Evolutionary conservation across 768 basidiomycete genomes (phyloP).

Genomic region (Mycena epipterygia): DNA sequence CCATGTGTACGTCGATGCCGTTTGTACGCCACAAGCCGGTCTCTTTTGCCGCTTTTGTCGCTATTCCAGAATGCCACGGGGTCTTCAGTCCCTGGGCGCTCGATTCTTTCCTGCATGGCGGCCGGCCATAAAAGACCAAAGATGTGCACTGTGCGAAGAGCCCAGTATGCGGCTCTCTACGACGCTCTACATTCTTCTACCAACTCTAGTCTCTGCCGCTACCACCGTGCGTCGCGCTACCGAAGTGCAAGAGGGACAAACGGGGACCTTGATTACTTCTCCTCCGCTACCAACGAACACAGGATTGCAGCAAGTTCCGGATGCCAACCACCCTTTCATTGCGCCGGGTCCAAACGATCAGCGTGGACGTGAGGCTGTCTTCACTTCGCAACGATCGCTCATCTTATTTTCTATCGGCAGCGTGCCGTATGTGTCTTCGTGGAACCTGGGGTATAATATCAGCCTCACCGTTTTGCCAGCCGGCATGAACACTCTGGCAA

Average conservation of each 20-base stretch:
- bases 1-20: too few species aligned
- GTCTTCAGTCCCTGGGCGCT: not conserved
- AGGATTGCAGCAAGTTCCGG: slow-evolving; percentile 16
- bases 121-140: slow-evolving; percentile 5
- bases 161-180: slow-evolving; percentile 11
- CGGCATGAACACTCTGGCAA: slow-evolving; percentile 31
- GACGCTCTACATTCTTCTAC: slow-evolving; percentile 11
- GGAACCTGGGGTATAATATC: not conserved
- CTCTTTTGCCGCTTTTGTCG: not conserved
- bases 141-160: slow-evolving; percentile 1
- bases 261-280: slow-evolving; percentile 17
- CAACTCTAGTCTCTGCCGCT: slow-evolving; percentile 7
- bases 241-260: slow-evolving; percentile 32
- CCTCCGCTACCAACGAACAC: slow-evolving; percentile 17
- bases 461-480: slow-evolving; percentile 8
- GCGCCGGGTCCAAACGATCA: slow-evolving; percentile 29
- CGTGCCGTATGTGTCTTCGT: slow-evolving; percentile 24
- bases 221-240: slow-evolving; percentile 13
- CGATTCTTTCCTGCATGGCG: slow-evolving; percentile 1
- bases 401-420: slow-evolving; percentile 7
- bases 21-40: slow-evolving; percentile 1
- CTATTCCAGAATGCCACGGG: slow-evolving; percentile 12
- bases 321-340: slow-evolving; percentile 23
- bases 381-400: not conserved
- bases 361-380: slow-evolving; percentile 24